Base-by-base conservation (phyloP, 805 yeast genomes). In the Candida germanica region DNA sequence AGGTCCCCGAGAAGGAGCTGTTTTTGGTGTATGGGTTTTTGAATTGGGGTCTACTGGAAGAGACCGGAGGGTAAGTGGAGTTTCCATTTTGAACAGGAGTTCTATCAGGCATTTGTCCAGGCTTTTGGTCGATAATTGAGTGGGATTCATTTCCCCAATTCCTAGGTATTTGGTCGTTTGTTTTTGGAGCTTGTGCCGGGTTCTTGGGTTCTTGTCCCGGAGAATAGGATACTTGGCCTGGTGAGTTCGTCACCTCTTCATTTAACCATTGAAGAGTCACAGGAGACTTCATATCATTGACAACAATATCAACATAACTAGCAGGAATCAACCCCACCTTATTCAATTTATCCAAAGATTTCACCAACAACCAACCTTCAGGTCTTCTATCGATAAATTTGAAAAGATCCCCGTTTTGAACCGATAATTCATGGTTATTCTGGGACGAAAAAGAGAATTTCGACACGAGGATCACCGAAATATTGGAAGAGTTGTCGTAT, bases 281-380 rank as follows among this genome's bases (percentile, higher is more conserved):
- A n/a, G 71, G 73, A 38, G 61, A 58, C 20, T 53, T 41, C 16
- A 56, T 46, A 47, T 65, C 70, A 37, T 66, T 65, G 19, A 63
- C 59, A n/a, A 71, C 74, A 17, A 71, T 69, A 33, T 64, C 71
- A 15, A 67, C 73, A 46, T 70, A 71, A 23, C 66, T 58, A 2
- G 75, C 70, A 1, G 82, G 82, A 2, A 77, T 66, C 38, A 77
- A 54, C 1, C 82, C 82, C 1, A 74, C 69, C 3, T 50, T 53
- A 4, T 61, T 53, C 20, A 73, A 39, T 39, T 67, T 61, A 27
- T 73, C 75, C 22, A 77, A 65, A n/a, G 75, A 70, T 50, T 76
- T 75, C 6, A 75, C 83, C 28, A 75, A 51, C 2, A 77, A 52
- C 79, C 80, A 75, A 1, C 80, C 83, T 46, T 71, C 68, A 1